Conservation (phyloP, 1,284 basidiomycete species). For the Ustilago xerochloae region DNA sequence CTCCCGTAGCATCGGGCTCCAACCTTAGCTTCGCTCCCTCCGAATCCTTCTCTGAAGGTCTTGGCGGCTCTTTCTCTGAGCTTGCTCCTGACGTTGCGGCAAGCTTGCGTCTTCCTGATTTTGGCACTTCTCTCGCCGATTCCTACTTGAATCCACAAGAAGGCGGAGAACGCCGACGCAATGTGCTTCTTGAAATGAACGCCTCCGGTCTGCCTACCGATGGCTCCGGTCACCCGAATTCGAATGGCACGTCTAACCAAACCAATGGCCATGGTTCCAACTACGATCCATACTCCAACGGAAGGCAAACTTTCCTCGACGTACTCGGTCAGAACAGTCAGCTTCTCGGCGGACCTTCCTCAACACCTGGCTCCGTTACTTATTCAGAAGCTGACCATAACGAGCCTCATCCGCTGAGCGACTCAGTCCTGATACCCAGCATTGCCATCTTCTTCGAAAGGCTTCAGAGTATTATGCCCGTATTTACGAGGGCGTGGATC, state of each 20-base stretch:
- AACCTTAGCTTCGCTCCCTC: conserved; percentile 27
- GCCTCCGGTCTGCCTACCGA: conserved; percentile 6
- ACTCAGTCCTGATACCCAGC: conserved; percentile 57
- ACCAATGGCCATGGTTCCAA: conserved; percentile 7
- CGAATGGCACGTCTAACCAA: conserved; percentile 9
- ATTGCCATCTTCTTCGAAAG: conserved; percentile 66
- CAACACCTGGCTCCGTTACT: conserved; percentile 39
- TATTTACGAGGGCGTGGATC: conserved; percentile 62
- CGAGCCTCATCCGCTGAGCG: conserved; percentile 52
- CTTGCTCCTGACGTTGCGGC: conserved; percentile 45
- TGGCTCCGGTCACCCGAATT: background rate
- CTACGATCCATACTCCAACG: conserved; percentile 19
- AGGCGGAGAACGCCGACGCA: conserved; percentile 37
- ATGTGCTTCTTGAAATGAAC: conserved; percentile 43
- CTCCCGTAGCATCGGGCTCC: conserved; percentile 5
- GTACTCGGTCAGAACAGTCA: conserved; percentile 43
- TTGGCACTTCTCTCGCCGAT: conserved; percentile 57
- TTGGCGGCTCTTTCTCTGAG: conserved; percentile 46
- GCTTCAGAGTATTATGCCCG: conserved; percentile 64
- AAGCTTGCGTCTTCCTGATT: conserved; percentile 49
- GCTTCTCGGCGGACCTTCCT: conserved; percentile 19
- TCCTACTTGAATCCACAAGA: conserved; percentile 53
- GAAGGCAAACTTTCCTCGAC: conserved; percentile 43
- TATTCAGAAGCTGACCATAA: conserved; percentile 22
- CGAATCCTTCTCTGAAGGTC: conserved; percentile 28